Evolutionary conservation across 179 eudicot genomes (phyloP).

Genomic region (Beta lomatogona): DNA sequence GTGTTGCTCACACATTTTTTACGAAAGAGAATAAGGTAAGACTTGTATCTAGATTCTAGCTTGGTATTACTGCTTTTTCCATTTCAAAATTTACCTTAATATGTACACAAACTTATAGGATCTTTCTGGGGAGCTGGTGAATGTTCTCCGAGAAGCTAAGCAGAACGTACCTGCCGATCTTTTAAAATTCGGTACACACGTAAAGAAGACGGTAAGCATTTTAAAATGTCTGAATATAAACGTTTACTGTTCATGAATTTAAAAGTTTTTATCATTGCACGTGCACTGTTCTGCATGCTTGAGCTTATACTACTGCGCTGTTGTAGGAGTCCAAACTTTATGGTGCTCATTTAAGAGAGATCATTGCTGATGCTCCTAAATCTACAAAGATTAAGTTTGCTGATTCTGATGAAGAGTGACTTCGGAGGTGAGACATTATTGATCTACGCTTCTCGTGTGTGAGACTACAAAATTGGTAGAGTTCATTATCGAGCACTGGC

Average conservation of each 20-base stretch:
- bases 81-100: neutral
- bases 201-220: conserved; percentile 81
- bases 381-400: conserved; percentile 80
- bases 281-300: neutral
- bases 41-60: neutral
- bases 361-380: conserved; percentile 87
- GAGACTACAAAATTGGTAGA: neutral
- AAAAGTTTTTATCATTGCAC: neutral
- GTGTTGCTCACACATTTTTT: conserved; percentile 98
- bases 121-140: conserved; percentile 90
- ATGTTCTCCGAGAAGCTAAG: conserved; percentile 96
- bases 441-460: neutral
- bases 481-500: neutral
- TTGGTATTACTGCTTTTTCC: neutral
- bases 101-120: conserved; percentile 43
- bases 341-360: conserved; percentile 93
- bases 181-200: conserved; percentile 89
- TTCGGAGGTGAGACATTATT: neutral
- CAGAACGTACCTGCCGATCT: conserved; percentile 79
- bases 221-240: neutral
- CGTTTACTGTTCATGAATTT: no score
- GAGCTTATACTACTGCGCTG: neutral
- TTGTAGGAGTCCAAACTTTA: conserved; percentile 91
- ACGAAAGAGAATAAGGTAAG: conserved; percentile 87
- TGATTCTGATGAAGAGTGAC: conserved; percentile 64